Percentiles rank a stretch among this genome's conserved stretches.
phyloP scores from a whole-genome alignment of 345 rosid genomes.

The Euphorbia pulcherrima region DNA sequence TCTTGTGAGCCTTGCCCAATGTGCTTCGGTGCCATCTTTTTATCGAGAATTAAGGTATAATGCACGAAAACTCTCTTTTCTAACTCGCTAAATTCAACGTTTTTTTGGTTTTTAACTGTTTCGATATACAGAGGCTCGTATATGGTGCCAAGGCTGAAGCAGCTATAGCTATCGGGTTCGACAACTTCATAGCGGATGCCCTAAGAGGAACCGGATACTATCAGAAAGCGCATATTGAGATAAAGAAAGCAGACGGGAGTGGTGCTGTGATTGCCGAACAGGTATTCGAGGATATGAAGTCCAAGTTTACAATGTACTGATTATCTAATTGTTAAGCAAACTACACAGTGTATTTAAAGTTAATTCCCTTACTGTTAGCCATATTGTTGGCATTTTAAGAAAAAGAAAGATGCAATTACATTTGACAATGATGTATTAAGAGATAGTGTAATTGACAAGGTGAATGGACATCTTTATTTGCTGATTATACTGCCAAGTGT shows the following conservation, averaged over 20 bases:
- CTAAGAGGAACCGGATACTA: constrained; percentile 61
- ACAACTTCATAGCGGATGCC: constrained; percentile 74
- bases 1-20: constrained; percentile 83
- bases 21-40: constrained; percentile 84
- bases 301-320: constrained; percentile 69
- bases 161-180: constrained; percentile 80
- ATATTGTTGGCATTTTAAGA: no score
- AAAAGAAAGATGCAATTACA: no score
- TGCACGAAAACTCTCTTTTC: neutral
- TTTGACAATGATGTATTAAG: neutral
- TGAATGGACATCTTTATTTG: neutral
- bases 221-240: constrained; percentile 72
- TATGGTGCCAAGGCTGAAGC: constrained; percentile 88
- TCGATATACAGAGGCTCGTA: constrained; percentile 51
- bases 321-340: constrained; percentile 7
- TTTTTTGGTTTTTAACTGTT: neutral
- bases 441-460: neutral
- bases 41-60: constrained; percentile 61
- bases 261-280: constrained; percentile 79
- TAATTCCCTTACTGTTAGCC: neutral
- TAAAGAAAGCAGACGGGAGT: constrained; percentile 66
- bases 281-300: constrained; percentile 83
- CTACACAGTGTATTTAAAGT: neutral
- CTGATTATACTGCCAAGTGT: no score
- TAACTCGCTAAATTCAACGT: neutral